A percentile compares a stretch with the other conserved stretches of the same genome.
These are phyloP conservation scores for Sclerotiophoma versabilis DNA, from an alignment of 2,329 filamentous ascomycete genomes.

Conservation along the genomic window DNA sequence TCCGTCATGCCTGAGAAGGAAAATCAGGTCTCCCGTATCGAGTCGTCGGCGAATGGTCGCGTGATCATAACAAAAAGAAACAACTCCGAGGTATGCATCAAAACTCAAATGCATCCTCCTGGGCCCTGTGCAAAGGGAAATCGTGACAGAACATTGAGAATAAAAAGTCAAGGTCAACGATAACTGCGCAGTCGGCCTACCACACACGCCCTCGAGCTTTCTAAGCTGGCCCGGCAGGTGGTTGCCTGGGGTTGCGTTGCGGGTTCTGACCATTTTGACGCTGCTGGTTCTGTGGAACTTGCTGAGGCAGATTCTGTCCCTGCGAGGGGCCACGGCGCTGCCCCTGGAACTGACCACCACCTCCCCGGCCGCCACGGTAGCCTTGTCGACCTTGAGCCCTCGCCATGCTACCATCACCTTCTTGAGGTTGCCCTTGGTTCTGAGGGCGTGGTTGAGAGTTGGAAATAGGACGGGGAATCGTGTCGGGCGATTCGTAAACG, in stretches of 20 bases:
- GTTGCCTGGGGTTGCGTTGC: conserved; percentile 45
- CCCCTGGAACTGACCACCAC: conserved; percentile 43
- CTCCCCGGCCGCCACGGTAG: conserved; percentile 46
- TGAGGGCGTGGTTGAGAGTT: conserved; percentile 52
- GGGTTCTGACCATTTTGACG: conserved; percentile 47
- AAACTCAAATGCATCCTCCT: conserved; percentile 31
- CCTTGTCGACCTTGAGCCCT: conserved; percentile 39
- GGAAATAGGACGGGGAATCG: conserved; percentile 82
- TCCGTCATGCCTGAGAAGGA: conserved; percentile 40
- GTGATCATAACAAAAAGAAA: conserved; percentile 38
- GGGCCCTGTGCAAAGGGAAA: conserved; percentile 41
- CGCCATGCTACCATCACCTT: conserved; percentile 33
- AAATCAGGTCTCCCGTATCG: conserved; percentile 46
- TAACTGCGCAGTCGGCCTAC: conserved; percentile 40
- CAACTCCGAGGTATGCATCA: conserved; percentile 39
- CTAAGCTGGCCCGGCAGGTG: conserved; percentile 43
- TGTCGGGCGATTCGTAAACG: conserved; percentile 96
- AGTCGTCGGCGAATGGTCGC: conserved; percentile 42
- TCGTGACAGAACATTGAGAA: conserved; percentile 35
- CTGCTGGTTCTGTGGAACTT: conserved; percentile 34
- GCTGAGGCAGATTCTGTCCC: conserved; percentile 25
- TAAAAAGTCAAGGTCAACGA: conserved; percentile 32
- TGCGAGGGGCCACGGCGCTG: conserved; percentile 37
- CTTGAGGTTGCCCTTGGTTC: conserved; percentile 32
- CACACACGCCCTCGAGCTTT: conserved; percentile 13